These are phyloP conservation scores for Spathaspora girioi DNA, from an alignment of 805 yeast genomes.

Conservation along the genomic window DNA sequence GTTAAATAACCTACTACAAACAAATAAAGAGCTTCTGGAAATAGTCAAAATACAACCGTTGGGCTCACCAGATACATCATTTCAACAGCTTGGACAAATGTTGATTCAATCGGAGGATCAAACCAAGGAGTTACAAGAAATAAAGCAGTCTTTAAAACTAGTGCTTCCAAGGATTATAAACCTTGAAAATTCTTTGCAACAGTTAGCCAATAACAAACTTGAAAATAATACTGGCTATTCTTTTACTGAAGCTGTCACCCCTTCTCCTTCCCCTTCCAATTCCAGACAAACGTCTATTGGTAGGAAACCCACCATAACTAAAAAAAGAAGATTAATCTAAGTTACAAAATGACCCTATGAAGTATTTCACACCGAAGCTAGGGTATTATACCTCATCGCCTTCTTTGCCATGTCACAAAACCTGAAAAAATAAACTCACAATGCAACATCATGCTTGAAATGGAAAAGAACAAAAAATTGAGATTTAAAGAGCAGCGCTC, in stretches of 20 bases:
- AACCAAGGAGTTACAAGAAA: constrained; percentile 4
- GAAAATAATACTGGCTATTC: neutral
- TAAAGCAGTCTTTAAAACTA: constrained; percentile 14
- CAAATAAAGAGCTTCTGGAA: neutral
- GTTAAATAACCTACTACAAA: neutral
- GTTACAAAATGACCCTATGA: neutral
- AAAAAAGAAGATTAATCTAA: neutral
- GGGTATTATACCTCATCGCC: neutral
- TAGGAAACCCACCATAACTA: neutral
- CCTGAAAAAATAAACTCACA: neutral
- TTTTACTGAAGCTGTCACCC: neutral
- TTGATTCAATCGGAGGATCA: neutral
- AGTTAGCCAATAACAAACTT: neutral
- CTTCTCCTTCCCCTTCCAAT: neutral
- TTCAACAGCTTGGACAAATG: neutral
- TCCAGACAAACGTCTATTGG: neutral
- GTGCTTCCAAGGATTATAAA: constrained; percentile 13
- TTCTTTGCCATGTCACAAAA: neutral
- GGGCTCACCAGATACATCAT: neutral
- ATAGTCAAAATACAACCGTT: neutral
- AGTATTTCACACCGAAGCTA: neutral
- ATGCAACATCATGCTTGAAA: neutral
- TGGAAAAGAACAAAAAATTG: neutral
- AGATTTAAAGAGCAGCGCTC: too few species aligned
- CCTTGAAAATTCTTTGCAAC: constrained; percentile 6